Evolutionary conservation across 202 grass and related monocot species (phyloP).

Genomic region (Hordeum pubiflorum): DNA sequence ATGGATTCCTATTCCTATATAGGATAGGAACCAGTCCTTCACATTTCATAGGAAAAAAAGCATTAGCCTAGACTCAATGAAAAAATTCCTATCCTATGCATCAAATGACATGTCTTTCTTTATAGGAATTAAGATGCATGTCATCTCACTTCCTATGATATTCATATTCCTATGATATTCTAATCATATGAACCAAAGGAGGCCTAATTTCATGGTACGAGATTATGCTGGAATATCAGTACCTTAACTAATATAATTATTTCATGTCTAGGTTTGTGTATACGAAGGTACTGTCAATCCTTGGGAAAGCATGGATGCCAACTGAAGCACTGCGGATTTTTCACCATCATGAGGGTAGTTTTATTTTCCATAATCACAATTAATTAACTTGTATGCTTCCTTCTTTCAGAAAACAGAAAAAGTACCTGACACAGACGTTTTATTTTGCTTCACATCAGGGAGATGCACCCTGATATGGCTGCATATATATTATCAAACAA

Average conservation of each 20-base stretch:
- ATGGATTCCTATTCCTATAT: too few species aligned
- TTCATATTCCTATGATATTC: too few species aligned
- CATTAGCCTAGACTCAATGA: too few species aligned
- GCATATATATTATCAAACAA: constrained; percentile 31
- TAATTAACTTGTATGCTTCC: neutral
- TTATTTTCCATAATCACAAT: constrained; percentile 2
- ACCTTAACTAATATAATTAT: constrained; percentile 11
- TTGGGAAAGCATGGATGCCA: constrained; percentile 67
- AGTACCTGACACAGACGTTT: neutral
- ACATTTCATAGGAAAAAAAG: too few species aligned
- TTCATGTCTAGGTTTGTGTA: constrained; percentile 78
- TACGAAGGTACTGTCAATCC: constrained; percentile 74
- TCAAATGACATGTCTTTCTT: too few species aligned
- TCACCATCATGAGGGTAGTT: constrained; percentile 60
- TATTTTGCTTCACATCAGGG: constrained; percentile 38
- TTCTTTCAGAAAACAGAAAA: neutral
- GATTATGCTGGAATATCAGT: neutral
- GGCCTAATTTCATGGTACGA: neutral
- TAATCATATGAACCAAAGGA: too few species aligned
- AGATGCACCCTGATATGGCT: constrained; percentile 90
- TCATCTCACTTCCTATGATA: too few species aligned
- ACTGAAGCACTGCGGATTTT: constrained; percentile 74
- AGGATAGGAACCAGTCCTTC: too few species aligned
- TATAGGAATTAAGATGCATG: too few species aligned
- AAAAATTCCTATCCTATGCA: too few species aligned